phyloP scores from a whole-genome alignment of 495 filamentous ascomycete species.

The Stereocaulon alpinum region DNA sequence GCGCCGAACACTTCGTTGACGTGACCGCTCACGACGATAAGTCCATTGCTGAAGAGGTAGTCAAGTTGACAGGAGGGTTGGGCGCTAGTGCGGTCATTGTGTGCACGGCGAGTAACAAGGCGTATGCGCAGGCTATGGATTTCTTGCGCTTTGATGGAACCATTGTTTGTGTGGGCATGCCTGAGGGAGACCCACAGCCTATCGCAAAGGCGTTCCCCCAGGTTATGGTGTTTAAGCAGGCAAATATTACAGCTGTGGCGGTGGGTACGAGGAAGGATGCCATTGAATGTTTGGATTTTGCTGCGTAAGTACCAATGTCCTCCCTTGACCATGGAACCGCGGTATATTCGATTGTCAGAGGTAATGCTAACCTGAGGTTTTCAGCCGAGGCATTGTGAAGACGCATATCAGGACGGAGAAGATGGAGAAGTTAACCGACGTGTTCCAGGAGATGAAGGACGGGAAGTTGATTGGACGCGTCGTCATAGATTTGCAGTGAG shows the following conservation, averaged over 20 bases:
- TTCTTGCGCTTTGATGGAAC: conserved; percentile 56
- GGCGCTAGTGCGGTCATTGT: conserved; percentile 57
- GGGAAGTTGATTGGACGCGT: conserved; percentile 49
- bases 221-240: conserved; percentile 40
- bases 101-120: conserved; percentile 52
- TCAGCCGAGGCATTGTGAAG: conserved; percentile 45
- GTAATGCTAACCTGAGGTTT: no score
- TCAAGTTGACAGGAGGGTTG: conserved; percentile 50
- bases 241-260: conserved; percentile 48
- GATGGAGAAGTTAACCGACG: conserved; percentile 50
- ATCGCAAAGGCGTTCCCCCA: conserved; percentile 47
- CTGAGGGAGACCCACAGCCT: conserved; percentile 47
- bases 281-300: conserved; percentile 56
- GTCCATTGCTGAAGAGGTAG: conserved; percentile 40
- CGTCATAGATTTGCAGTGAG: conserved; percentile 46
- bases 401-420: conserved; percentile 46
- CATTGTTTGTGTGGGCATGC: conserved; percentile 57
- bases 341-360: no score
- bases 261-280: conserved; percentile 58
- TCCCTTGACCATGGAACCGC: no score
- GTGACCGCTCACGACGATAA: conserved; percentile 45
- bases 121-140: conserved; percentile 49
- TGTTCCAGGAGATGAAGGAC: conserved; percentile 51
- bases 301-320: conserved; percentile 22
- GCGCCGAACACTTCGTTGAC: conserved; percentile 61